Evolutionary conservation across 2,329 filamentous ascomycete species (phyloP).

Genomic region (Pyrenophora tritici-repentis): DNA sequence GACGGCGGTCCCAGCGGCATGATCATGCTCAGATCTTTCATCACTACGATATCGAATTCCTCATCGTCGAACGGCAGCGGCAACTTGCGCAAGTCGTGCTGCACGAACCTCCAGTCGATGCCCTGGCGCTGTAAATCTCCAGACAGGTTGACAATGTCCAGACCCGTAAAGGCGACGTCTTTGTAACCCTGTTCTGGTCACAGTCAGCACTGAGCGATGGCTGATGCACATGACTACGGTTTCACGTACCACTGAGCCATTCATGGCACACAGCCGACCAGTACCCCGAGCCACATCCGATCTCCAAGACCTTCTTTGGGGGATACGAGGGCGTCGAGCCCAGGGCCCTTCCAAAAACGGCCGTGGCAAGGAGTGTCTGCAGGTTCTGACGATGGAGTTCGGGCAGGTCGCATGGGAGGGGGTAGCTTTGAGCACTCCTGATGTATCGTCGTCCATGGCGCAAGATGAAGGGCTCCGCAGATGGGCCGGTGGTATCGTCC

Average conservation of each 20-base stretch:
- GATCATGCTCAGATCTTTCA: constrained; percentile 80
- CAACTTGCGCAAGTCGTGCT: constrained; percentile 77
- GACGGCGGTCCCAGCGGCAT: constrained; percentile 62
- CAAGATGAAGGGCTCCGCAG: constrained; percentile 61
- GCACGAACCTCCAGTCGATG: constrained; percentile 86
- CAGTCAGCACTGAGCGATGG: constrained; percentile 2
- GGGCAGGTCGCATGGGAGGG: constrained; percentile 83
- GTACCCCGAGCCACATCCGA: constrained; percentile 85
- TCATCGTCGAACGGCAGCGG: constrained; percentile 79
- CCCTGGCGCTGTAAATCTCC: constrained; percentile 69
- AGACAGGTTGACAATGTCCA: constrained; percentile 79
- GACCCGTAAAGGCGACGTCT: constrained; percentile 76
- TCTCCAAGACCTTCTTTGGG: constrained; percentile 75
- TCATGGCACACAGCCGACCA: constrained; percentile 90
- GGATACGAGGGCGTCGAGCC: constrained; percentile 68
- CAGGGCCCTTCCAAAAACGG: constrained; percentile 79
- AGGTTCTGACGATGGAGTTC: constrained; percentile 88
- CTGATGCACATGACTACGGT: not conserved
- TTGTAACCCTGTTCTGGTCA: constrained; percentile 60
- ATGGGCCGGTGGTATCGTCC: constrained; percentile 26
- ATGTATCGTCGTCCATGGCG: constrained; percentile 84
- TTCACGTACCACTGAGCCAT: constrained; percentile 64
- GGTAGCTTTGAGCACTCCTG: constrained; percentile 74
- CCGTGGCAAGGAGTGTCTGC: constrained; percentile 78
- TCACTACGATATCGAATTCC: constrained; percentile 86